Percentiles rank a stretch among this genome's conserved stretches.
Evolutionary conservation across 2,329 filamentous ascomycete species (phyloP).

Genomic region (Fusarium haematococcum): DNA sequence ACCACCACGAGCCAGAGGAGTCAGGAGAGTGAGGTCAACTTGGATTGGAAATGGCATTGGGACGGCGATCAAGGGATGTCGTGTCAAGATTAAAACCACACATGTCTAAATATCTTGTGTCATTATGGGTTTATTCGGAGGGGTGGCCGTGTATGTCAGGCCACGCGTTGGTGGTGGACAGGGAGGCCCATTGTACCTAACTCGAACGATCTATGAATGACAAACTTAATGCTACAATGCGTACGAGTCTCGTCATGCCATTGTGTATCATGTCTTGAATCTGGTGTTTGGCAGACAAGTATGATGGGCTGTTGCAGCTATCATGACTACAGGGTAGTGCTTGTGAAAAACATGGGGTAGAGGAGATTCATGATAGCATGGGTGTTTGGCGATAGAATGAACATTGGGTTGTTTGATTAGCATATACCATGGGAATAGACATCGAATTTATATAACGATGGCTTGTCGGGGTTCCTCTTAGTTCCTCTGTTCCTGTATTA

Average conservation of each 20-base stretch:
- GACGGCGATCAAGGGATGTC: constrained; percentile 40
- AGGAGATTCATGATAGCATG: background rate
- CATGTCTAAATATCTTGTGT: constrained; percentile 31
- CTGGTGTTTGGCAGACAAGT: background rate
- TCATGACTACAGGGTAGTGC: constrained; percentile 3
- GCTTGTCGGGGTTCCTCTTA: background rate
- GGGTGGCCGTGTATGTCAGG: constrained; percentile 28
- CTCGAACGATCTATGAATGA: constrained; percentile 44
- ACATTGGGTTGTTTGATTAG: background rate
- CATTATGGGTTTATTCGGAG: constrained; percentile 33
- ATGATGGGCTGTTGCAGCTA: background rate
- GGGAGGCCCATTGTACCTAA: constrained; percentile 39
- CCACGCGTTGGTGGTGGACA: constrained; percentile 11
- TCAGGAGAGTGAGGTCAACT: constrained; percentile 40
- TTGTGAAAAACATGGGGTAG: background rate
- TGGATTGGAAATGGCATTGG: constrained; percentile 38
- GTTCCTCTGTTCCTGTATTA: background rate
- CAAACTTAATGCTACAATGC: constrained; percentile 36
- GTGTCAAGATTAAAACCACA: constrained; percentile 40
- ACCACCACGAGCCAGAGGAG: constrained; percentile 39
- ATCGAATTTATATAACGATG: background rate
- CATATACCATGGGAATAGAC: background rate
- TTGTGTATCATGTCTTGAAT: background rate
- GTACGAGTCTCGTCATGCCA: background rate
- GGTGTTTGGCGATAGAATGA: background rate